These are phyloP conservation scores for Colletotrichum spinosum DNA, from an alignment of 2,329 filamentous ascomycete species.

Conservation along the genomic window DNA sequence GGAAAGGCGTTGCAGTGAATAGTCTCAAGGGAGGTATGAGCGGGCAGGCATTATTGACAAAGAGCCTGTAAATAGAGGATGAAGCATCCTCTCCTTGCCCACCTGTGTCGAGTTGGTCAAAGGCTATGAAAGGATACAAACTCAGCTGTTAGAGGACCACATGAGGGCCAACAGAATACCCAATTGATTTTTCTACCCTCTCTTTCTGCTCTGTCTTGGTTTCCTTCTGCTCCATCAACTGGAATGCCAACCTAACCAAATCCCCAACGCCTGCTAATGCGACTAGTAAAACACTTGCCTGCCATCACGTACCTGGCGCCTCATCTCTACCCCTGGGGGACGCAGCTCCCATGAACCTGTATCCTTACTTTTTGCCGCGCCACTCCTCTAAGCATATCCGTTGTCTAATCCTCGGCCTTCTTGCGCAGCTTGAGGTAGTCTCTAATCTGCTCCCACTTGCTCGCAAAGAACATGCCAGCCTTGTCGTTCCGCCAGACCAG, in stretches of 20 bases:
- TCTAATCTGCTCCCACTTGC: conserved; percentile 87
- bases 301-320: too few relatives aligned
- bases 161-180: neutral
- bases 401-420: conserved; percentile 51
- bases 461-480: conserved; percentile 90
- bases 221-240: neutral
- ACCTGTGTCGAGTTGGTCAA: conserved; percentile 5
- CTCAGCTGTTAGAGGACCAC: conserved; percentile 23
- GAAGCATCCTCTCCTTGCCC: neutral
- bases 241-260: conserved; percentile 4
- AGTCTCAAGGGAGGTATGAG: too few relatives aligned
- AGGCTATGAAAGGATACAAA: conserved; percentile 26
- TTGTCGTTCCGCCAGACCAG: conserved; percentile 86
- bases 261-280: conserved; percentile 40
- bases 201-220: too few relatives aligned
- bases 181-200: conserved; percentile 29
- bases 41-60: neutral
- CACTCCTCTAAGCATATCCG: conserved; percentile 2
- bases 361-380: neutral
- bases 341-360: conserved; percentile 3
- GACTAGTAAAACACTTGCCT: neutral
- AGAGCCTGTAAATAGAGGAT: conserved; percentile 10
- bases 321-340: too few relatives aligned
- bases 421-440: conserved; percentile 80
- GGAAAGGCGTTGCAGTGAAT: too few relatives aligned